Percentiles rank a stretch among this genome's conserved stretches.
Evolutionary conservation across 805 yeast genomes (phyloP).

Genomic region (Yarrowia sp.): DNA sequence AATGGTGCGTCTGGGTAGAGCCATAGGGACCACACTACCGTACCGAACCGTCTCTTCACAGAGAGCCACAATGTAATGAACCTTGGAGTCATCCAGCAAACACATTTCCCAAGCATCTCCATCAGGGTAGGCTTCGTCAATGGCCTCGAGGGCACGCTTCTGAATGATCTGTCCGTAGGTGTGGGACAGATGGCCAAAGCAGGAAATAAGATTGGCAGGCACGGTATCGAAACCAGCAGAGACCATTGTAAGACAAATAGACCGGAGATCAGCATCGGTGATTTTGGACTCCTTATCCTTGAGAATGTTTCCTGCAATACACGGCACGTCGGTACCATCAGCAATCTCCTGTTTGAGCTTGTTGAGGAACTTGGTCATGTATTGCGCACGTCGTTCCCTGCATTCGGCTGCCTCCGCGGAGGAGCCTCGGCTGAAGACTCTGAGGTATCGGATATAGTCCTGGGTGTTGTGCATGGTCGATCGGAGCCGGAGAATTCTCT

Average conservation of each 20-base stretch:
- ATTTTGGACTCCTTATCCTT: constrained; percentile 34
- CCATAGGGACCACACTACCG: constrained; percentile 64
- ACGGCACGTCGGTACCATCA: constrained; percentile 35
- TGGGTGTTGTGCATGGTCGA: constrained; percentile 42
- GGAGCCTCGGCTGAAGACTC: constrained; percentile 38
- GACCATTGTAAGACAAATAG: constrained; percentile 69
- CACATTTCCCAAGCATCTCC: constrained; percentile 34
- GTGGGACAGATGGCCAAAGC: constrained; percentile 55
- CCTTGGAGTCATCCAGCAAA: constrained; percentile 34
- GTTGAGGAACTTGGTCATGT: constrained; percentile 36
- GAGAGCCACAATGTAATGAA: constrained; percentile 55
- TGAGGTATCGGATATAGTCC: constrained; percentile 41
- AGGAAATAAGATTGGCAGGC: constrained; percentile 58
- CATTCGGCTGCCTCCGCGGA: constrained; percentile 33
- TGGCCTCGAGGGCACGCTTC: constrained; percentile 43
- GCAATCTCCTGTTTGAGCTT: constrained; percentile 32
- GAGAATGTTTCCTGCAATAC: constrained; percentile 41
- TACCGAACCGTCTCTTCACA: constrained; percentile 59
- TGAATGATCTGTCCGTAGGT: constrained; percentile 44
- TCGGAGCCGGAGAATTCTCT: constrained; percentile 37
- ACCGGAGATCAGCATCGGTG: constrained; percentile 46
- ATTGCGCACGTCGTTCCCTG: constrained; percentile 37
- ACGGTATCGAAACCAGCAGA: constrained; percentile 78
- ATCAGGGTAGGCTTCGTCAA: constrained; percentile 39
- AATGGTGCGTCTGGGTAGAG: constrained; percentile 62